Evolutionary conservation across 2,329 filamentous ascomycete species (phyloP), one percentile per base, ranked within the genome.

Genomic region (Metarhizium robertsii): DNA sequence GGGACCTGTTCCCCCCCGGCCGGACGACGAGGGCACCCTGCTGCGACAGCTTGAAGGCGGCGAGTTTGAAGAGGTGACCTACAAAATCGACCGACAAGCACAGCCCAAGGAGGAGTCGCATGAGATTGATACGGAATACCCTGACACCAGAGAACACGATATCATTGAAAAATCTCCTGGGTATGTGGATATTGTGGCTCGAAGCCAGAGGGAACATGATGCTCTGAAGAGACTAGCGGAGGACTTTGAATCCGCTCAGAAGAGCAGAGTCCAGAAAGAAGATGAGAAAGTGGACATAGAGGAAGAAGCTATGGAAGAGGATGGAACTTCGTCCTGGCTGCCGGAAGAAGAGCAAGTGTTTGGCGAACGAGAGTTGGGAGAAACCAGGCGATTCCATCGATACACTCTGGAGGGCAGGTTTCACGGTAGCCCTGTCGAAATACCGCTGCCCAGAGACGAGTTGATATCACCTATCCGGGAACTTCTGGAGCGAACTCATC

Each of bases 391-490:
- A 18, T 77, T 85, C 20, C 94, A 97, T 69, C 84, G 86, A 3
- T 76, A 90, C 56, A 95, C 91, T 0, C 69, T 79, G 2, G 76
- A 84, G 46, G 91, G 88, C n/a, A 84, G 85, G 59, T 95, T 87
- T 67, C 79, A 83, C 51, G 90, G 88, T 1, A 79, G 76, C 25
- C 88, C 92, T 2, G 79, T 79, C 45, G 95, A 92, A 8, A 69
- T 96, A 14, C 77, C 81, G n/a, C 73, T 96, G 3, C 91, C 92
- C 0, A 80, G 82, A 60, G 74, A 78, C n/a, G 76, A 81, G 2
- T 79, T 96, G 45, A 78, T 88, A 8, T 73, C 79, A 3, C 91
- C 91, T 0, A 84, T 95, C 18, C 77, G 81, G 2, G 71, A 80
- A 4, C 76, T 96, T 2, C 76, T 97, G 2, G 77, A 78, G 14